These are phyloP conservation scores for Albifimbria verrucaria DNA, from an alignment of 2,329 filamentous ascomycete species.

Conservation along the genomic window DNA sequence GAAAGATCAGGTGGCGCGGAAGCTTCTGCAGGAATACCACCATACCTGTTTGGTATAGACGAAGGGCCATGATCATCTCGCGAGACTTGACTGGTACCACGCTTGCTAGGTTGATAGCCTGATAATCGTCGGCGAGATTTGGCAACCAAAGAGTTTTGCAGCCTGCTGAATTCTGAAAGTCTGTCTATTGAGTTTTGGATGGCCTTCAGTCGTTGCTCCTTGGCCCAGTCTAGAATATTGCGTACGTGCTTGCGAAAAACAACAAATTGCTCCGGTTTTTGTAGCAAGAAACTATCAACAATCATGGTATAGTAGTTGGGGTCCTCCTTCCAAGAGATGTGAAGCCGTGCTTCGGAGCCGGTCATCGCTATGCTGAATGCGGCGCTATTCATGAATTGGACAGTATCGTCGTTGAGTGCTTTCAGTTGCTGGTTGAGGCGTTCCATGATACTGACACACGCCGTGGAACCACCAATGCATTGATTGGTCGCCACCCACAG, in stretches of 20 bases:
- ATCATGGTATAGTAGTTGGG: conserved; percentile 24
- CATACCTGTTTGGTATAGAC: no score
- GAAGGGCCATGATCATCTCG: no score
- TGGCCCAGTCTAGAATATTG: conserved; percentile 33
- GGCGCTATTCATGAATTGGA: not conserved
- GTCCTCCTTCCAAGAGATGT: conserved; percentile 28
- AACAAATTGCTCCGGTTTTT: conserved; percentile 19
- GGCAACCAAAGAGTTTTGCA: no score
- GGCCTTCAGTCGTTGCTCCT: conserved; percentile 17
- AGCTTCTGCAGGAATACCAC: no score
- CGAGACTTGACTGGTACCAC: no score
- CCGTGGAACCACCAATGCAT: conserved; percentile 25
- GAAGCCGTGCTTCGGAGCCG: conserved; percentile 27
- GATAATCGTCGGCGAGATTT: no score
- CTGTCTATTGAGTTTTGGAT: conserved; percentile 14
- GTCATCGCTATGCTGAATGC: conserved; percentile 24
- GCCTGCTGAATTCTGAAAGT: not conserved
- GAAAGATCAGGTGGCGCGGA: no score
- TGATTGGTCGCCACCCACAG: conserved; percentile 33
- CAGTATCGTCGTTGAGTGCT: conserved; percentile 7
- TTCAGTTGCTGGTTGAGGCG: conserved; percentile 15
- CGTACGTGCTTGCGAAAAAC: conserved; percentile 26
- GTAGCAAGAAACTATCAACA: conserved; percentile 25
- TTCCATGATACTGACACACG: conserved; percentile 27
- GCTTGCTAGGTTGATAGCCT: no score